Evolutionary conservation across 768 basidiomycete species (phyloP).

Genomic region (Chalciporus piperatus): DNA sequence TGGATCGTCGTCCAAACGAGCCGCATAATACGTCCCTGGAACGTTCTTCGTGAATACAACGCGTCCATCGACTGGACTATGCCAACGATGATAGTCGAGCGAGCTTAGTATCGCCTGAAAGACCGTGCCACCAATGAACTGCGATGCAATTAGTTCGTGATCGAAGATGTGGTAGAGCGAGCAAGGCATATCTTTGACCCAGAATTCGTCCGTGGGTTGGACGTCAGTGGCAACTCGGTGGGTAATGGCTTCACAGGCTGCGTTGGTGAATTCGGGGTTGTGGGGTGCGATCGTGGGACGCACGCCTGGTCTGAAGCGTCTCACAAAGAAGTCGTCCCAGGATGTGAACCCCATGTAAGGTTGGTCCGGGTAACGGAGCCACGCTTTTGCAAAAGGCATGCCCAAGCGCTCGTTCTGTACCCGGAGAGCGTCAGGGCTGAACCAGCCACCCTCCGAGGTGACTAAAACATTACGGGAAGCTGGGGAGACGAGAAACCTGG

Average conservation of each 20-base stretch:
- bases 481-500: constrained; percentile 41
- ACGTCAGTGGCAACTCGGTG: constrained; percentile 42
- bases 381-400: constrained; percentile 36
- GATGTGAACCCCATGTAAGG: constrained; percentile 44
- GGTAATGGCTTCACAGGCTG: constrained; percentile 54
- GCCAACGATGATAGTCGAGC: constrained; percentile 62
- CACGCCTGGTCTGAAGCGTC: constrained; percentile 37
- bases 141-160: too few species aligned
- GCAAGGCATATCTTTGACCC: constrained; percentile 62
- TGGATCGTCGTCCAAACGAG: constrained; percentile 27
- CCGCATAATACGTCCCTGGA: constrained; percentile 51
- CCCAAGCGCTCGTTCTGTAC: constrained; percentile 5
- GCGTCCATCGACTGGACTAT: constrained; percentile 50
- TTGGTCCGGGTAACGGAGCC: constrained; percentile 38
- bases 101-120: constrained; percentile 42
- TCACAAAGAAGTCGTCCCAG: constrained; percentile 58
- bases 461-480: too few species aligned
- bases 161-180: constrained; percentile 59
- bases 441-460: too few species aligned
- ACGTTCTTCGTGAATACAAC: constrained; percentile 41
- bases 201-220: constrained; percentile 46
- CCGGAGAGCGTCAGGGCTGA: constrained; percentile 35
- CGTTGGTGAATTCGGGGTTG: constrained; percentile 37
- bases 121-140: constrained; percentile 41
- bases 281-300: constrained; percentile 38